These are phyloP conservation scores for Cystobasidium ongulense DNA, from an alignment of 768 basidiomycete species.

Conservation along the genomic window DNA sequence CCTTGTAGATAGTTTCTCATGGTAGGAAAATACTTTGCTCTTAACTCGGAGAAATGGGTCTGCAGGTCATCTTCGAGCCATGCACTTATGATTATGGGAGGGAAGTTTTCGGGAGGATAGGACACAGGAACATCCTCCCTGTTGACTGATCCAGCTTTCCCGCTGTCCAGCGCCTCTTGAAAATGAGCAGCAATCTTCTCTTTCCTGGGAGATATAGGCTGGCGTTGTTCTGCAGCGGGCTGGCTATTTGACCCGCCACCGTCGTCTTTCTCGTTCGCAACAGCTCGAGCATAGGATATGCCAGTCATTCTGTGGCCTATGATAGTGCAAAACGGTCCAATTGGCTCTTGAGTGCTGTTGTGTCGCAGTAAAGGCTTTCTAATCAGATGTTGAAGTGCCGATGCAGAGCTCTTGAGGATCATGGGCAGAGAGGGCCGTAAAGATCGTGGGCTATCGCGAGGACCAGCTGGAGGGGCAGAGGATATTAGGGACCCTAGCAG, in stretches of 20 bases:
- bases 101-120: not conserved
- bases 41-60: not conserved
- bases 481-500: too few relatives aligned
- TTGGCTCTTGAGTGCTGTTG: not conserved
- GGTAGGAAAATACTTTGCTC: conserved; percentile 10
- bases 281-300: not conserved
- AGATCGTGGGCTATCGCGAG: not conserved
- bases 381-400: not conserved
- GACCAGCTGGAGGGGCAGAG: too few relatives aligned
- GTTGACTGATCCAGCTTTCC: not conserved
- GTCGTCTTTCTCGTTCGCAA: not conserved
- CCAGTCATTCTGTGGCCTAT: not conserved
- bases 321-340: not conserved
- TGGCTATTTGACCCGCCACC: not conserved
- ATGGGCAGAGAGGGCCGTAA: not conserved
- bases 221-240: not conserved
- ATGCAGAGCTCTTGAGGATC: not conserved
- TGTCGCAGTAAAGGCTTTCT: not conserved
- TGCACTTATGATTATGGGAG: not conserved
- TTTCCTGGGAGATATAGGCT: not conserved
- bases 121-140: not conserved
- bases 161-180: not conserved
- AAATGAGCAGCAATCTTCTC: not conserved
- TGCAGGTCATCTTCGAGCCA: conserved; percentile 5
- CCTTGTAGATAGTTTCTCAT: not conserved